phyloP scores from a whole-genome alignment of 345 rosid genomes.

The Eucalyptus cloeziana region DNA sequence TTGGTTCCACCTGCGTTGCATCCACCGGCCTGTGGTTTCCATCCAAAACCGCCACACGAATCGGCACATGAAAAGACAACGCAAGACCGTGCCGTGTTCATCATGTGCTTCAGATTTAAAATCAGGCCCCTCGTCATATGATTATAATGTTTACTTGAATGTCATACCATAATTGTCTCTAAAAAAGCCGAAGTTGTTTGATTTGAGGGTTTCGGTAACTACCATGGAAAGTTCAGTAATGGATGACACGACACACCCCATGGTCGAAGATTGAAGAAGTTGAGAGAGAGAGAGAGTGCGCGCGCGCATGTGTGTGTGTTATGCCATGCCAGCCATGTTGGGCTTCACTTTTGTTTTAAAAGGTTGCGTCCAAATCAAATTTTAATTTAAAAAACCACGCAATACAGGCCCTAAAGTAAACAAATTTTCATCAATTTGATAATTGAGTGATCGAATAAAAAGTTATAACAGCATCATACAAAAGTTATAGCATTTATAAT shows the following conservation, averaged over 20 bases:
- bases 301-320: neutral
- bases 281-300: neutral
- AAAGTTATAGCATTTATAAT: neutral
- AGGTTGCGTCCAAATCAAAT: neutral
- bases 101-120: too few species aligned
- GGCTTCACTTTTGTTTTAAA: neutral
- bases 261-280: neutral
- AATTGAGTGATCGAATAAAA: neutral
- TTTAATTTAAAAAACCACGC: neutral
- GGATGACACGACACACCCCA: conserved; percentile 24
- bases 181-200: neutral
- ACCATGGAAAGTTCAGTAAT: conserved; percentile 11
- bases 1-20: neutral
- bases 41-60: neutral
- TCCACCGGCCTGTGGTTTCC: neutral
- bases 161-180: too few species aligned
- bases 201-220: neutral
- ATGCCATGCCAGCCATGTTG: neutral
- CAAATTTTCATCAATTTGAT: neutral
- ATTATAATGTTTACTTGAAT: too few species aligned
- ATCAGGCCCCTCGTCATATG: too few species aligned
- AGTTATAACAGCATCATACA: fast-evolving
- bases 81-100: neutral
- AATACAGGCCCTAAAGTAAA: neutral
- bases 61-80: neutral